Evolutionary conservation across 768 basidiomycete genomes (phyloP).

Genomic region (Pholiota molesta): DNA sequence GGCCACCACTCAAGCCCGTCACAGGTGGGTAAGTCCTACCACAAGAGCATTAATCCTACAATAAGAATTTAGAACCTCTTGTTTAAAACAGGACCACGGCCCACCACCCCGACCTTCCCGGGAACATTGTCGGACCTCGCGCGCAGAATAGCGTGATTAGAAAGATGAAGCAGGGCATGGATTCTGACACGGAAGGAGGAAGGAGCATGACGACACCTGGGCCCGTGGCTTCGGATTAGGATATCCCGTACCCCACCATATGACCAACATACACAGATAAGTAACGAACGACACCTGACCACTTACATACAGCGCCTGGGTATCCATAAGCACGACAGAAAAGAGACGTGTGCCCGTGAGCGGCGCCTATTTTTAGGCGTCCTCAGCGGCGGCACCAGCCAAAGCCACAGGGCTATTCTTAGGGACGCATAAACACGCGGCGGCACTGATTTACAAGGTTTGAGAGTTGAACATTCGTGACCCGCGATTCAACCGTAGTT

Average conservation of each 20-base stretch:
- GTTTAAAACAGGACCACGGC: not conserved
- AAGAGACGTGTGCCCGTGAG: constrained; percentile 1
- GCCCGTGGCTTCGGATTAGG: not conserved
- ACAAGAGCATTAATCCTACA: not conserved
- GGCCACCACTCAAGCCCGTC: not conserved
- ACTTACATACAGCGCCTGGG: not conserved
- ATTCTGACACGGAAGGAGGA: no score
- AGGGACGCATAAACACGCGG: constrained; percentile 16
- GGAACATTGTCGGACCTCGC: constrained; percentile 24
- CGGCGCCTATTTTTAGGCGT: constrained; percentile 9
- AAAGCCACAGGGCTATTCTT: constrained; percentile 13
- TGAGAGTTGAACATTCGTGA: constrained; percentile 19
- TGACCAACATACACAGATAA: constrained; percentile 1
- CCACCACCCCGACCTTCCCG: constrained; percentile 19
- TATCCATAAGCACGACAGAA: not conserved
- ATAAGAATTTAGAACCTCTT: not conserved
- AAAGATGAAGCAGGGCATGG: constrained; percentile 14
- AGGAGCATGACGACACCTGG: constrained; percentile 21
- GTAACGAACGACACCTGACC: not conserved
- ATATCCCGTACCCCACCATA: constrained; percentile 1
- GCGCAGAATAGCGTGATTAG: constrained; percentile 10
- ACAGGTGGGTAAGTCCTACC: constrained; percentile 1
- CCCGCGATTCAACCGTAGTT: constrained; percentile 26
- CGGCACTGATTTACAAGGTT: constrained; percentile 14
- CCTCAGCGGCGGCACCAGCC: constrained; percentile 8